Conservation (phyloP, 345 rosid genomes). For the rapeseed (Brassica napus) region Da-Ae NC_063442.1:1818001-1818500, state of each 20-base stretch:
- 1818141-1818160: neutral
- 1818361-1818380: neutral
- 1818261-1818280: neutral
- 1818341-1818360: too few species aligned
- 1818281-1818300: constrained; percentile 10
- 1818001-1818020: constrained; percentile 62
- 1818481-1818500: neutral
- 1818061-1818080: constrained; percentile 51
- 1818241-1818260: too few species aligned
- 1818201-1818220: too few species aligned
- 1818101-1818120: too few species aligned
- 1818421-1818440: neutral
- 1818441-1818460: neutral
- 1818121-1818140: neutral
- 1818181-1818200: constrained; percentile 42
- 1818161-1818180: constrained; percentile 52
- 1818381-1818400: neutral
- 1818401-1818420: neutral
- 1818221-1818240: too few species aligned
- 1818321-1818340: constrained; percentile 24
- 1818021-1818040: constrained; percentile 46
- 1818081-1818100: constrained; percentile 32
- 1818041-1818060: constrained; percentile 43
- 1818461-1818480: neutral
- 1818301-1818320: constrained; percentile 17